Evolutionary conservation across 2,329 filamentous ascomycete genomes (phyloP).

Genomic region (Cercospora janseana): DNA sequence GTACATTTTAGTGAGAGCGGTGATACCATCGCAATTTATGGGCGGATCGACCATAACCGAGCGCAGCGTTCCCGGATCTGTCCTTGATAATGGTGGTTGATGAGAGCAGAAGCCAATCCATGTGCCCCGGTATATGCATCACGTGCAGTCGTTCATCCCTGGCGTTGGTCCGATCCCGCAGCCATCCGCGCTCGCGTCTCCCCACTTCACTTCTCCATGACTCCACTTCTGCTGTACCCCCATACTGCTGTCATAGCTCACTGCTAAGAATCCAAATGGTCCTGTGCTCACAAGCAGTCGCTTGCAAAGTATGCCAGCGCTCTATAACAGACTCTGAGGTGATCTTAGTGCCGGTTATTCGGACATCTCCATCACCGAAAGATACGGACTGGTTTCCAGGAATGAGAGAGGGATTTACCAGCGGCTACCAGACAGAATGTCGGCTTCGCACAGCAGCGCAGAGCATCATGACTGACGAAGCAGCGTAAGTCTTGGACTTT

Average conservation of each 20-base stretch:
- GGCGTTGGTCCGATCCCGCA: neutral
- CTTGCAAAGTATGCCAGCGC: constrained; percentile 9
- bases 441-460: neutral
- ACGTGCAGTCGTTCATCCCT: neutral
- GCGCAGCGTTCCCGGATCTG: no score
- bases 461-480: neutral
- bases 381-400: neutral
- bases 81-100: no score
- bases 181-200: no score
- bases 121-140: no score
- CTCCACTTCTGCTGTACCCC: no score
- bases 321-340: neutral
- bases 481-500: constrained; percentile 17
- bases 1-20: no score
- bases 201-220: neutral
- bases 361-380: neutral
- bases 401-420: neutral
- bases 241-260: no score
- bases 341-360: neutral
- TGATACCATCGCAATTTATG: no score
- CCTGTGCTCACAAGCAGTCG: constrained; percentile 12
- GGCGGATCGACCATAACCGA: no score
- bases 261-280: neutral
- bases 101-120: no score
- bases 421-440: constrained; percentile 1